phyloP scores from a whole-genome alignment of 768 basidiomycete species.

The Mycena olivaceomarginata region DNA sequence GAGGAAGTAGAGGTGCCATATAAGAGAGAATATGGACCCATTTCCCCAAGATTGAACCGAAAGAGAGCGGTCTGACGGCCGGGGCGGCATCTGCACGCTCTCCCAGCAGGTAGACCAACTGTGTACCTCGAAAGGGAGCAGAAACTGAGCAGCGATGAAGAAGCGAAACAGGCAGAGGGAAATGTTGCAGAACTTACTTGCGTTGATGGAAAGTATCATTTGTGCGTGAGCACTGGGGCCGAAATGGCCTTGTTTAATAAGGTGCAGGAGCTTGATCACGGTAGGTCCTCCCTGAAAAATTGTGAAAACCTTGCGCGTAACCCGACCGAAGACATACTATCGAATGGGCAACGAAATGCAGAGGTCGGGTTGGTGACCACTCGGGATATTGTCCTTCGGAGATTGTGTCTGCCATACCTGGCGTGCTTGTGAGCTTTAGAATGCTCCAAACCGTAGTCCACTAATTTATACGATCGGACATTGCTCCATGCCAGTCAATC shows the following conservation, averaged over 20 bases:
- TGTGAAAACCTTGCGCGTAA: neutral
- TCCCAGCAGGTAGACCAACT: conserved; percentile 67
- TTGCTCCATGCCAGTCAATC: neutral
- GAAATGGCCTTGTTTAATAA: conserved; percentile 65
- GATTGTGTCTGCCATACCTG: conserved; percentile 64
- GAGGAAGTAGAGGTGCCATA: conserved; percentile 63
- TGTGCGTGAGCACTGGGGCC: conserved; percentile 59
- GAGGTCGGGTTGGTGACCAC: conserved; percentile 63
- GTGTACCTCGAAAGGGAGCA: conserved; percentile 69
- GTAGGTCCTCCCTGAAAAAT: conserved; percentile 67
- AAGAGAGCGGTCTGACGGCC: conserved; percentile 61
- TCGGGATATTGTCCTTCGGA: conserved; percentile 63
- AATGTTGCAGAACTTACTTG: conserved; percentile 53
- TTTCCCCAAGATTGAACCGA: conserved; percentile 61
- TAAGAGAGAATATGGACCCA: conserved; percentile 64
- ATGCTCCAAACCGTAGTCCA: conserved; percentile 70
- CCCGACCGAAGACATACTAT: conserved; percentile 55
- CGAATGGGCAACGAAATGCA: conserved; percentile 72
- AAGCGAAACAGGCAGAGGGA: neutral
- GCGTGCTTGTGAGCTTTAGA: conserved; percentile 59
- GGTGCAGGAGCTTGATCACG: conserved; percentile 66
- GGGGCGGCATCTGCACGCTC: conserved; percentile 64
- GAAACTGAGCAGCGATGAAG: conserved; percentile 57
- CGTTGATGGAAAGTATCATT: conserved; percentile 68
- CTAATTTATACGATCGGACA: conserved; percentile 42